Evolutionary conservation across 1,284 basidiomycete species (phyloP), one percentile per base, ranked within the genome.

Genomic region (Apiotrichum sp.): DNA sequence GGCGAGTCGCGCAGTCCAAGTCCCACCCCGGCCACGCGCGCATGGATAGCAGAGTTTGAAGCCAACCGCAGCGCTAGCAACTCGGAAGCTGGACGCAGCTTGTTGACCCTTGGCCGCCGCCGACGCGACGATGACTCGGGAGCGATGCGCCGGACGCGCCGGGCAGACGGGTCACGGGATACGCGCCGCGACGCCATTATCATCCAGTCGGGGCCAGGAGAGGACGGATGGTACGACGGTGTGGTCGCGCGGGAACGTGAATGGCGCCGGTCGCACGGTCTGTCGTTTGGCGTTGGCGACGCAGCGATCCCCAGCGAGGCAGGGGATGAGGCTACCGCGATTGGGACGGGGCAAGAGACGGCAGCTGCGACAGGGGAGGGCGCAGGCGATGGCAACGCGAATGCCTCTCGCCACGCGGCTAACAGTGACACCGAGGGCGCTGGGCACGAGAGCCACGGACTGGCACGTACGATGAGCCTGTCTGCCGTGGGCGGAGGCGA

Each of bases 131-230:
- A 53, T 38, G 29, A 38, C 16, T n/a, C 48, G n/a, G 49, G 52
- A 10, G 44, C 50, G 57, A n/a, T 41, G 51, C 16, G 34, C 48
- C 33, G 16, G 50, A 6, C 50, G 52, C 40, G 40, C 46, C 1
- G 49, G 22, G 22, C 22, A 22, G 22, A 44, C 33, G 16, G 48
- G 16, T 40, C 16, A 9, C 14, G 58, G 36, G 59, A 61, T 33
- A 61, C 53, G 38, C 52, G 59, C 31, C 55, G 59, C 13, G 59
- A 61, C 50, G 59, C 55, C 7, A 36, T 61, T 14, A 57, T 61
- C 29, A 14, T n/a, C 8, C 40, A 41, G 10, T 55, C 58, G 16
- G 22, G 35, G 14, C 13, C 6, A 5, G 14, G 22, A 38, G 36
- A 13, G 16, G 57, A 58, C 11, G 29, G 36, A 6, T 58, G 46